A percentile compares a stretch with the other conserved stretches of the same genome.
Evolutionary conservation across 768 basidiomycete species (phyloP).

Genomic region (Plicaturopsis crispa): DNA sequence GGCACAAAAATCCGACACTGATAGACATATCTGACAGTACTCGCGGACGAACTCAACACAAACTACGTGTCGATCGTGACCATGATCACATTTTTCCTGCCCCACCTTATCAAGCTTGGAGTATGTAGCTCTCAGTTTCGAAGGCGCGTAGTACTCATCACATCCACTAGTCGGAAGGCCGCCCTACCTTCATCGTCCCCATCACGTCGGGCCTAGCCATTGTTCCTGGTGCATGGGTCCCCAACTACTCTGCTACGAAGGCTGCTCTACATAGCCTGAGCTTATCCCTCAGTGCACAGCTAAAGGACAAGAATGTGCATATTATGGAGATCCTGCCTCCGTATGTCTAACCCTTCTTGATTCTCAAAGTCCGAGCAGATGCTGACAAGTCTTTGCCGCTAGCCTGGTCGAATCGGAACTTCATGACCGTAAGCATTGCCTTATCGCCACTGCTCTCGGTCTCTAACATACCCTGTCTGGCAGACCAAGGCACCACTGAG

Average conservation of each 20-base stretch:
- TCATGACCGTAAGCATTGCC: conserved; percentile 39
- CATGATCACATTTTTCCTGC: conserved; percentile 39
- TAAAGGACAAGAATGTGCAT: conserved; percentile 40
- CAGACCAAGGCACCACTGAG: conserved; percentile 46
- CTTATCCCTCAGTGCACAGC: conserved; percentile 37
- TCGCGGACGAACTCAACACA: conserved; percentile 39
- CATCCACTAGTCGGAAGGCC: conserved; percentile 29
- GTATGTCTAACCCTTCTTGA: conserved; percentile 24
- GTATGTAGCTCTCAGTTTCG: conserved; percentile 22
- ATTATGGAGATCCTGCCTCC: conserved; percentile 54
- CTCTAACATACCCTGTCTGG: conserved; percentile 1
- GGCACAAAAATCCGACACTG: neutral
- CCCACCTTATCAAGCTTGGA: conserved; percentile 47
- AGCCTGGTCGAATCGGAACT: conserved; percentile 57
- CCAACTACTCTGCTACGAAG: conserved; percentile 51
- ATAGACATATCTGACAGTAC: conserved; percentile 19
- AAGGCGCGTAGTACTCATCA: neutral
- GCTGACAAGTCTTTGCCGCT: neutral
- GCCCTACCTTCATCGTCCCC: conserved; percentile 39
- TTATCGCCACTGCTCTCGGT: neutral
- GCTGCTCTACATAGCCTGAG: conserved; percentile 49
- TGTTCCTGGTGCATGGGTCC: conserved; percentile 30
- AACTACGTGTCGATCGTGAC: conserved; percentile 49
- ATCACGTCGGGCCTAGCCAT: conserved; percentile 49
- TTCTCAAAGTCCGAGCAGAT: neutral